phyloP scores from a whole-genome alignment of 2,329 filamentous ascomycete genomes.

The Ophiocordyceps sinensis region DNA sequence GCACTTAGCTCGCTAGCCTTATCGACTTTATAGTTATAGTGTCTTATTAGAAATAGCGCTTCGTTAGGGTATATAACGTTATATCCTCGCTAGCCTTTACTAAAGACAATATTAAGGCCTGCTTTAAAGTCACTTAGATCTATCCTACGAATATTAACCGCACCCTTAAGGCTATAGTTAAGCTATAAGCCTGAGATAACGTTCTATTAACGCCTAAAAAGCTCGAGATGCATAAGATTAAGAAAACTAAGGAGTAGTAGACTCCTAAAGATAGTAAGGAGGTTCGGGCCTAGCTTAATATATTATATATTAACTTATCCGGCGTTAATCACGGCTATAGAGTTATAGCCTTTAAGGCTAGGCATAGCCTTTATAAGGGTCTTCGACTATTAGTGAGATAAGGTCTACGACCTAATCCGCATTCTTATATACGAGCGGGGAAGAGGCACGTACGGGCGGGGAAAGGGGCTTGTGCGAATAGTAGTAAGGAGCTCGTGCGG shows the following conservation, averaged over 20 bases:
- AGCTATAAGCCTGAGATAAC: neutral
- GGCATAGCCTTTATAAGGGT: no score
- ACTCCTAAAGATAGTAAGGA: neutral
- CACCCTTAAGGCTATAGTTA: neutral
- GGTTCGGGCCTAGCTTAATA: neutral
- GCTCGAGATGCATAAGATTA: neutral
- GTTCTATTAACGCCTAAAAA: neutral
- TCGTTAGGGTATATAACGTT: neutral
- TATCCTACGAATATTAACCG: neutral
- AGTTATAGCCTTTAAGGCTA: neutral
- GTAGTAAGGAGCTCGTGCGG: no score
- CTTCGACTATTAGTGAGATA: no score
- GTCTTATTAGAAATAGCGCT: no score
- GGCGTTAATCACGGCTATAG: neutral
- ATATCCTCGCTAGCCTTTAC: neutral
- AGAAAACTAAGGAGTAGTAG: neutral
- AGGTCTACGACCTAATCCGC: no score
- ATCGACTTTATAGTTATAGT: no score
- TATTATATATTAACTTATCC: neutral
- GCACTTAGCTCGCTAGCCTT: no score
- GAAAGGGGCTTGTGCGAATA: no score
- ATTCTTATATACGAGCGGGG: no score
- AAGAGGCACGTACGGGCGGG: no score
- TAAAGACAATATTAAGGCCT: neutral
- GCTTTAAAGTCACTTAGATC: neutral